Conservation (phyloP, 192 early-diverging fungal genomes). For the Rhizophagus prolifer region DNA sequence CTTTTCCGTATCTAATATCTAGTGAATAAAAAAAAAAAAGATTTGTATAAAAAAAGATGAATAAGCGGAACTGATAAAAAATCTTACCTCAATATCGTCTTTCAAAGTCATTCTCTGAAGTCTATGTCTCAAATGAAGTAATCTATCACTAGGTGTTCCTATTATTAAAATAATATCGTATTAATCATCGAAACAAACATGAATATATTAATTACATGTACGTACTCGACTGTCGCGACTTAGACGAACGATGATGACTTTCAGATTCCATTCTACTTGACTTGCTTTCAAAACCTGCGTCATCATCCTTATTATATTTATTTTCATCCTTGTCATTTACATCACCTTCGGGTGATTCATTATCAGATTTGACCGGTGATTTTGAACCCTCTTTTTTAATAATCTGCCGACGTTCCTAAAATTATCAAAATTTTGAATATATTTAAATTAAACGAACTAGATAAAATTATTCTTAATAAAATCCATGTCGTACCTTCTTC, state of each 20-base stretch:
- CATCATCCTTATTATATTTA: not conserved
- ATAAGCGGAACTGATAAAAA: not conserved
- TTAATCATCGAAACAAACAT: too few species aligned
- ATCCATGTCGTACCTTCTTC: not conserved
- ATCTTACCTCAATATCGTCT: constrained; percentile 31
- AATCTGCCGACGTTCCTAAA: not conserved
- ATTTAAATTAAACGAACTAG: not conserved
- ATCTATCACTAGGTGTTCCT: constrained; percentile 32
- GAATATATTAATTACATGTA: not conserved
- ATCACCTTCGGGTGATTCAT: not conserved
- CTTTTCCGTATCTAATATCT: constrained; percentile 33
- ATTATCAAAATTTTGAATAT: not conserved
- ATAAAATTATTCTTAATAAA: not conserved
- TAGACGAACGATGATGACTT: constrained; percentile 4
- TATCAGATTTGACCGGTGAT: not conserved
- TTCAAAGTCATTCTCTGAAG: constrained; percentile 42
- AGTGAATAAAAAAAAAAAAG: not conserved
- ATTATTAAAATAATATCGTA: not conserved
- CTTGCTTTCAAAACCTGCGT: not conserved
- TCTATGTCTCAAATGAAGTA: constrained; percentile 41
- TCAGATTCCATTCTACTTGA: constrained; percentile 8
- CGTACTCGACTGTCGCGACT: not conserved
- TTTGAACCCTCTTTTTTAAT: constrained; percentile 10
- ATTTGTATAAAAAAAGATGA: not conserved
- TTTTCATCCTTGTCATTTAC: not conserved